Evolutionary conservation across 352 stramenopile species (phyloP), one percentile per base, ranked within the genome.

Genomic region (Pythium utonaiense): DNA sequence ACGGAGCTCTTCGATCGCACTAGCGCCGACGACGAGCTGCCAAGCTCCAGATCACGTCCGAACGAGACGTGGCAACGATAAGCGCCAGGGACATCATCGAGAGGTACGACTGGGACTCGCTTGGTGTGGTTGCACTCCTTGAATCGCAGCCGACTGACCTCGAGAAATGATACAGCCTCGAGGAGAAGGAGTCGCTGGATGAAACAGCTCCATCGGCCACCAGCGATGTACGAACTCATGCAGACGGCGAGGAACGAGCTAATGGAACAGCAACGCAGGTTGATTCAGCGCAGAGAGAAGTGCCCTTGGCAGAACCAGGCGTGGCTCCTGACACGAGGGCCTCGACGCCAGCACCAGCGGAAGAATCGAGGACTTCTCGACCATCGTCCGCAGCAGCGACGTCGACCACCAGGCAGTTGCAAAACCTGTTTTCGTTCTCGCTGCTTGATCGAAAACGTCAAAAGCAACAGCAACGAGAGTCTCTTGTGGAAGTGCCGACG

Each of bases 11-110:
- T 19, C 12, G 34, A 34, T 34, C 27, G 8, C 13, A 41, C 1
- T 61, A 91, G 82, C 78, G 83, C 72, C 78, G 75, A 21, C 82
- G 80, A 21, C 76, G 78, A 17, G 76, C 77, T 2, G 81, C 76
- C 8, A 89, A 88, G 48, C 53, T 89, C 27, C 74, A 84, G 55
- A 58, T 67, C 47, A 62, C 53, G 38, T 47, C 59, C 40, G 59
- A 71, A 40, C 47, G 48, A 6, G 55, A 67, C 30, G 55, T 71
- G 12, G 59, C 54, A 21, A 67, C 69, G 21, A 44, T 73, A 44
- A 61, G 42, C 36, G 58, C 60, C 17, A 24, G 47, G 3, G 64
- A 67, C 33, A 67, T 71, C 19, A 60, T 71, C 25, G 50, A 54
- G 17, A 58, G 53, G 57, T 69, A 47, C 2, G 28, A 41, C 10